Evolutionary conservation across 306 rosid genomes (phyloP).

Genomic region (Vachellia pachyceras): DNA sequence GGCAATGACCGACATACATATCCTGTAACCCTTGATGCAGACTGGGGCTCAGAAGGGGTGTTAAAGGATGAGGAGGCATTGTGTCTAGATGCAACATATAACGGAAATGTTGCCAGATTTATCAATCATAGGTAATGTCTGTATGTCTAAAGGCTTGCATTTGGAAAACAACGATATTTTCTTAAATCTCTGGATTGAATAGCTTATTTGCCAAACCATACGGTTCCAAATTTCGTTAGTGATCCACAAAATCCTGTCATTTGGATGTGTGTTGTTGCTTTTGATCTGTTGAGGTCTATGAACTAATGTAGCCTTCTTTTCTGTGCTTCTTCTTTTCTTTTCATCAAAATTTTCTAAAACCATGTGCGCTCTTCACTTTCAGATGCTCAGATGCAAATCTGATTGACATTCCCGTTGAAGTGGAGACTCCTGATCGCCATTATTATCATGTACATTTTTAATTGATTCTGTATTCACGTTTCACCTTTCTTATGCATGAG

Average conservation of each 20-base stretch:
- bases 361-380: slow-evolving; percentile 22
- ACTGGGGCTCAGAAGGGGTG: slow-evolving; percentile 84
- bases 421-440: slow-evolving; percentile 95
- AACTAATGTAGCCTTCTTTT: slow-evolving; percentile 8
- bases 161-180: background rate
- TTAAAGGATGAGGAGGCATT: slow-evolving; percentile 86
- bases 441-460: slow-evolving; percentile 74
- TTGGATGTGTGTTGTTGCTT: slow-evolving; percentile 22
- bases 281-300: slow-evolving; percentile 8
- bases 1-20: slow-evolving; percentile 79
- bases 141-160: background rate
- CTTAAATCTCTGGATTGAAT: background rate
- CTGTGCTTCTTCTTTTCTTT: background rate
- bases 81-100: slow-evolving; percentile 86
- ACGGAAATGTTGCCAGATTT: slow-evolving; percentile 93
- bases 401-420: slow-evolving; percentile 88
- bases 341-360: slow-evolving; percentile 17
- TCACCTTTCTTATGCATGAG: background rate
- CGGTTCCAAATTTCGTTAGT: background rate
- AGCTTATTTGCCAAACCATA: background rate
- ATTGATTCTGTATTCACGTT: slow-evolving; percentile 1
- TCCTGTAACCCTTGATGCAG: slow-evolving; percentile 91
- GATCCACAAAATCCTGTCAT: slow-evolving; percentile 3
- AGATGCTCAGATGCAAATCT: slow-evolving; percentile 81
- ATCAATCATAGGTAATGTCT: slow-evolving; percentile 83